Base-by-base conservation (phyloP, 768 basidiomycete genomes). In the Xerocomus potaroensis region DNA sequence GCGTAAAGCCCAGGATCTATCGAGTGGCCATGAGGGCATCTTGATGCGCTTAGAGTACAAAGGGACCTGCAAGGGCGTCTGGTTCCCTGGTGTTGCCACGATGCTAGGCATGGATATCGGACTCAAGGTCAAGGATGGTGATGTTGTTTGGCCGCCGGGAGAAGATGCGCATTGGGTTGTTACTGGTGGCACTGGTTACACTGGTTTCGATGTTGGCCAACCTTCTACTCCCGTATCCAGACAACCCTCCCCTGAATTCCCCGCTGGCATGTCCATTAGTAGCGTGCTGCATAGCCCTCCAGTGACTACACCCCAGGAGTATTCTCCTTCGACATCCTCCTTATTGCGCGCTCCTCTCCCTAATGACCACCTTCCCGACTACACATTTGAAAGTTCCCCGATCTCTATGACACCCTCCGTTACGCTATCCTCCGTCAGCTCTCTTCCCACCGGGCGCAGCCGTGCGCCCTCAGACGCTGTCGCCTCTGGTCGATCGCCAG, bases 41-140 rank as follows among this genome's bases (percentile, higher is more conserved):
- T 53, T 83, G 27, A 75, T 89, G 73, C 72, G 76, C 33, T 64
- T 90, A 14, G 79, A 84, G 46, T 89, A 87, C 61, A 82, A 80
- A 51, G 87, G 77, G 31, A 76, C 78, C 3, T 90, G 87, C 65
- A 81, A 78, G 50, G 84, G 84, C 11, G 68, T 91, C 35, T 91
- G 86, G 84, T 89, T 81, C 58, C 82, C 87, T 32, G 89, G 87
- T 2, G 87, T 89, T 5, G 89, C 89, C 3, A 90, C 85, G 3
- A 69, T 88, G 56, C 72, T 91, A 16, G 89, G 87, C 9, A 69
- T 91, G 74, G 88, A 91, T 56, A 75, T 88, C 26, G 76, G 77
- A 10, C 71, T 91, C 11, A 80, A 83, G 50, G 74, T 78, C 8
- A 83, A 81, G 56, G 79, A 80, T 22, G 83, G 81, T 19, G 83